These are phyloP conservation scores for Dimocarpus longan DNA, from an alignment of 345 rosid species.

Conservation along the genomic window DNA sequence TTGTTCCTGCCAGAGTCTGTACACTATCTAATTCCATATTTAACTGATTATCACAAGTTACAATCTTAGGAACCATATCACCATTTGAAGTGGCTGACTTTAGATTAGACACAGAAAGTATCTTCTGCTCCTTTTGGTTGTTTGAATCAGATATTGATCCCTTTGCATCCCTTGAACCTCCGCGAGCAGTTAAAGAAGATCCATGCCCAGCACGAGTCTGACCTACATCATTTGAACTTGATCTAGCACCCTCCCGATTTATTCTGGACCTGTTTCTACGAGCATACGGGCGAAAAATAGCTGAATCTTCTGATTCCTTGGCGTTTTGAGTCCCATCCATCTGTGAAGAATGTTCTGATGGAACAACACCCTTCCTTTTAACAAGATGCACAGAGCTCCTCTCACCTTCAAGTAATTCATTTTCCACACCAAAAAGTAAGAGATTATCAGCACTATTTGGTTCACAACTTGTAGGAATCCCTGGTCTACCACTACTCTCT, in stretches of 20 bases:
- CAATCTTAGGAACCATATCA: slow-evolving; percentile 47
- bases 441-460: slow-evolving; percentile 91
- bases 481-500: slow-evolving; percentile 95
- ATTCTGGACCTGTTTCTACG: slow-evolving; percentile 90
- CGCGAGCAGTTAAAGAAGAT: slow-evolving; percentile 54
- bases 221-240: slow-evolving; percentile 70
- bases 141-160: slow-evolving; percentile 56
- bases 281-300: slow-evolving; percentile 94
- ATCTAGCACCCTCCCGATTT: slow-evolving; percentile 81
- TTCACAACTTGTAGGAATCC: slow-evolving; percentile 68
- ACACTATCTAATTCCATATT: slow-evolving; percentile 49
- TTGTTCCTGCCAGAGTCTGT: slow-evolving; percentile 40
- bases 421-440: slow-evolving; percentile 78
- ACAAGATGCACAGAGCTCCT: slow-evolving; percentile 47
- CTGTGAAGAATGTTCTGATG: slow-evolving; percentile 72
- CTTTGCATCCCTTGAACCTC: slow-evolving; percentile 59
- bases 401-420: slow-evolving; percentile 61
- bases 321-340: slow-evolving; percentile 63
- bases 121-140: slow-evolving; percentile 56
- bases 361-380: slow-evolving; percentile 52
- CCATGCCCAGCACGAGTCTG: slow-evolving; percentile 78
- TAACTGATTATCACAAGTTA: slow-evolving; percentile 45
- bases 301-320: slow-evolving; percentile 97
- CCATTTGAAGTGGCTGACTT: slow-evolving; percentile 59
- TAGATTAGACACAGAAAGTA: slow-evolving; percentile 47